Evolutionary conservation across 2,329 filamentous ascomycete genomes (phyloP), one percentile per base, ranked within the genome.

Genomic region (Exophiala aquamarina): DNA sequence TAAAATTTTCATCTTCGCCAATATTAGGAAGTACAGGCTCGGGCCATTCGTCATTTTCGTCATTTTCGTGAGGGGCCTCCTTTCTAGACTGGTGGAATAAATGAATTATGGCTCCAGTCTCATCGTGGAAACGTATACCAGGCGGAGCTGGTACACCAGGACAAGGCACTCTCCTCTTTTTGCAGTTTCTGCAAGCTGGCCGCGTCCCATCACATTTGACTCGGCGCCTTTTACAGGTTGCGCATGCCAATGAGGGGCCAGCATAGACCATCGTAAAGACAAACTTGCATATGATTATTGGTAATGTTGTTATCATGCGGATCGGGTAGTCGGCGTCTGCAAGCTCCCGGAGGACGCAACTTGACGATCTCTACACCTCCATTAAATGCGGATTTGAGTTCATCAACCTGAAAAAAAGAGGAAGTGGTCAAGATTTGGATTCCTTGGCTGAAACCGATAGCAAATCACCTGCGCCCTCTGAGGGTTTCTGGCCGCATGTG

Each of bases 1-100:
- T 28, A 28, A 40, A 40, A 15, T 21, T 28, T 28, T 40, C 37
- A 14, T 40, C 37, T 21, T 40, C 37, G n/a, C 23, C 37, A 18
- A 40, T 19, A 17, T 14, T 11, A 28, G 37, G 37, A 18, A 40
- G 11, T 9, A 40, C 37, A 6, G 37, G 21, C 2, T 40, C 28
- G 21, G 37, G 13, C 13, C 29, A 40, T 40, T 29, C 21, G 13
- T 40, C 13, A 11, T 21, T 28, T 10, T 29, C 21, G 13, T 15
- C 37, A 17, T 7, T 9, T 10, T 13, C 20, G n/a, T 19, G 9
- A 1, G 11, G 6, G 4, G 1, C 14, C 20, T 38, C 37, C 7
- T 14, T 40, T 15, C 15, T 17, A 14, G 37, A 15, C 14, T 15
- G 15, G 15, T 40, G 37, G 37, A 40, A 40, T 10, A 40, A 14